A percentile compares a stretch with the other conserved stretches of the same genome.
Evolutionary conservation across 1,284 basidiomycete genomes (phyloP).

Genomic region (Pseudozyma hubeiensis): DNA sequence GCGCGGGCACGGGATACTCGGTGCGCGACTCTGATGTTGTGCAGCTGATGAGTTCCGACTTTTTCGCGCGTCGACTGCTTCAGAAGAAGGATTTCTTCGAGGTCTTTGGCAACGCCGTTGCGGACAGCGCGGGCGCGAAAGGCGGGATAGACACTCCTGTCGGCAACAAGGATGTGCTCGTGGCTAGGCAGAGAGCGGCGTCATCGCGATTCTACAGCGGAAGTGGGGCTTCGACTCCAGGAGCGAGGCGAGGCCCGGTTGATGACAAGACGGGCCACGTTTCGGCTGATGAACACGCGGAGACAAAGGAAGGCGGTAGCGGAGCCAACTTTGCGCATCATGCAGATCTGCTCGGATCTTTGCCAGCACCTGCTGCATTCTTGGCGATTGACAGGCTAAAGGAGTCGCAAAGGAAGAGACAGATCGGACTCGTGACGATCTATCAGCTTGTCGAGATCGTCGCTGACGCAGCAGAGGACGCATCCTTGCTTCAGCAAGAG

Average conservation of each 20-base stretch:
- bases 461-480: constrained; percentile 1
- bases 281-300: constrained; percentile 10
- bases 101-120: constrained; percentile 18
- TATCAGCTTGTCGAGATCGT: constrained; percentile 37
- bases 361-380: constrained; percentile 39
- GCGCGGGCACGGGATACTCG: constrained; percentile 34
- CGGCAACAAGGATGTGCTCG: constrained; percentile 19
- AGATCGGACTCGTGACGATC: constrained; percentile 33
- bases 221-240: constrained; percentile 41
- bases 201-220: constrained; percentile 37
- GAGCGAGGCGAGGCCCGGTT: constrained; percentile 10
- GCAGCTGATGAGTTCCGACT: constrained; percentile 59
- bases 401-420: constrained; percentile 24
- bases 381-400: constrained; percentile 33
- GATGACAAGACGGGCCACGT: constrained; percentile 1
- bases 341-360: constrained; percentile 39
- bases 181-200: constrained; percentile 22
- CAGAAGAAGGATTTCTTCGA: constrained; percentile 47
- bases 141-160: constrained; percentile 17
- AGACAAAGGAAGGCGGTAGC: constrained; percentile 4
- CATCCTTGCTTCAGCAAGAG: not conserved
- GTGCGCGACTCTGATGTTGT: constrained; percentile 59
- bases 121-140: constrained; percentile 9
- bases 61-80: constrained; percentile 43
- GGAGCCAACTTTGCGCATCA: constrained; percentile 21